These are phyloP conservation scores for Gnetum montanum DNA, from an alignment of 75 land plant genomes.

Conservation along the genomic window DNA sequence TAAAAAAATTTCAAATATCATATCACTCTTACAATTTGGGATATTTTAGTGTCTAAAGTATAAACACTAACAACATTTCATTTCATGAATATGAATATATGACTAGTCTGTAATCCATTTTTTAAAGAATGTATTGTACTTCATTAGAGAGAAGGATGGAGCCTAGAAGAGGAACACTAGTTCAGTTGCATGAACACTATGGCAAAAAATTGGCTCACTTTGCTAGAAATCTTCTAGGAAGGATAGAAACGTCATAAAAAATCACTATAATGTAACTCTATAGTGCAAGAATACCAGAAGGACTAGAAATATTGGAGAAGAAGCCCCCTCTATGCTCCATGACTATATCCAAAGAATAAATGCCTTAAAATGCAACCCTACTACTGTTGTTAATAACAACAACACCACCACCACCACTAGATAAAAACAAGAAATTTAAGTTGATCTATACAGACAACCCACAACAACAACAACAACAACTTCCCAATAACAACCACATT, in stretches of 20 bases:
- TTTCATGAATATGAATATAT: no score
- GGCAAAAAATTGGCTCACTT: slow-evolving; percentile 86
- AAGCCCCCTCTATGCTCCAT: slow-evolving; percentile 1
- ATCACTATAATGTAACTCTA: slow-evolving; percentile 86
- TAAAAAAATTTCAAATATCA: not conserved
- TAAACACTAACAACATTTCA: no score
- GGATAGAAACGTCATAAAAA: slow-evolving; percentile 84
- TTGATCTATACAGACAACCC: no score
- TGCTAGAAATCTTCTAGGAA: slow-evolving; percentile 67
- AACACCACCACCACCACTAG: not conserved
- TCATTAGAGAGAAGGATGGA: slow-evolving; percentile 63
- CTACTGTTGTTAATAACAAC: not conserved
- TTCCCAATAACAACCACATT: not conserved
- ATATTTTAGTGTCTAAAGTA: no score
- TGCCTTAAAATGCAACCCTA: not conserved
- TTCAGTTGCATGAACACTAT: slow-evolving; percentile 38
- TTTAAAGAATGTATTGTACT: no score
- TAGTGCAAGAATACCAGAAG: slow-evolving; percentile 42
- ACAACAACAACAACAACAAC: not conserved
- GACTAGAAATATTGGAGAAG: slow-evolving; percentile 13
- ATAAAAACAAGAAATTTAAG: not conserved
- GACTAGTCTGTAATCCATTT: no score
- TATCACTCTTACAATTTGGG: no score
- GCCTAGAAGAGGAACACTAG: slow-evolving; percentile 29
- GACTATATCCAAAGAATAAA: slow-evolving; percentile 2